Conservation (phyloP, 352 stramenopile genomes). For the Globisporangium canariense region DNA sequence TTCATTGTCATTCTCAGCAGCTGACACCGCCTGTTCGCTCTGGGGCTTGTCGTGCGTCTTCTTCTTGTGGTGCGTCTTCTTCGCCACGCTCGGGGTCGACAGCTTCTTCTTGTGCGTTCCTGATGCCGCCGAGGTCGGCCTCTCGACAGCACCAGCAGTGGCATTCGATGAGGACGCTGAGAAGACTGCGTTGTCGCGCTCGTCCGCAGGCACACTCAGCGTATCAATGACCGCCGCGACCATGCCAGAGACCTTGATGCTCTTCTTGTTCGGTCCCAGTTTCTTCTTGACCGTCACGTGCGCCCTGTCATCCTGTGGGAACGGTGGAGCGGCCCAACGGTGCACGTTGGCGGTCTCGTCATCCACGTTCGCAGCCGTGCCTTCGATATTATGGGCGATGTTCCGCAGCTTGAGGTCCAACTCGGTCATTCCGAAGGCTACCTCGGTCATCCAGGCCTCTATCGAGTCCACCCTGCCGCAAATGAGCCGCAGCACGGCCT, state of each 20-base stretch:
- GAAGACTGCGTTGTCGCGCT: slow-evolving; percentile 5
- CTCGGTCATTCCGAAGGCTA: slow-evolving; percentile 74
- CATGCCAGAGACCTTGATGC: slow-evolving; percentile 57
- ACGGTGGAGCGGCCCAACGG: slow-evolving; percentile 43
- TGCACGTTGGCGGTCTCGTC: slow-evolving; percentile 29
- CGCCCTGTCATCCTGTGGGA: slow-evolving; percentile 14
- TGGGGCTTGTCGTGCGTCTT: slow-evolving; percentile 24
- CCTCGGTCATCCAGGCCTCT: slow-evolving; percentile 68
- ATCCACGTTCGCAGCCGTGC: slow-evolving; percentile 64
- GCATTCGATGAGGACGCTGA: not conserved
- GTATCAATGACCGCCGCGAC: slow-evolving; percentile 58
- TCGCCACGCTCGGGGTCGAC: slow-evolving; percentile 1
- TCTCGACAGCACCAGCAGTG: not conserved
- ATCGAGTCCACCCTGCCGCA: slow-evolving; percentile 76
- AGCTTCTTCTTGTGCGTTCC: slow-evolving; percentile 13
- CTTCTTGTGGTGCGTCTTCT: slow-evolving; percentile 22
- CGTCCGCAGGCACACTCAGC: slow-evolving; percentile 21
- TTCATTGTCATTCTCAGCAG: not conserved
- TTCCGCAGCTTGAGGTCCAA: slow-evolving; percentile 72
- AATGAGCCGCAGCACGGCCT: slow-evolving; percentile 60
- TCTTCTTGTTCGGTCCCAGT: slow-evolving; percentile 43
- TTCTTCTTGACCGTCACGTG: slow-evolving; percentile 46
- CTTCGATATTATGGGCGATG: slow-evolving; percentile 82
- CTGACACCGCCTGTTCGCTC: not conserved
- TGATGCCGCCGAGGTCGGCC: not conserved